Evolutionary conservation across 176 grass and related monocot genomes (phyloP), one percentile per base, ranked within the genome.

Genomic region (Triticum dicoccoides): DNA sequence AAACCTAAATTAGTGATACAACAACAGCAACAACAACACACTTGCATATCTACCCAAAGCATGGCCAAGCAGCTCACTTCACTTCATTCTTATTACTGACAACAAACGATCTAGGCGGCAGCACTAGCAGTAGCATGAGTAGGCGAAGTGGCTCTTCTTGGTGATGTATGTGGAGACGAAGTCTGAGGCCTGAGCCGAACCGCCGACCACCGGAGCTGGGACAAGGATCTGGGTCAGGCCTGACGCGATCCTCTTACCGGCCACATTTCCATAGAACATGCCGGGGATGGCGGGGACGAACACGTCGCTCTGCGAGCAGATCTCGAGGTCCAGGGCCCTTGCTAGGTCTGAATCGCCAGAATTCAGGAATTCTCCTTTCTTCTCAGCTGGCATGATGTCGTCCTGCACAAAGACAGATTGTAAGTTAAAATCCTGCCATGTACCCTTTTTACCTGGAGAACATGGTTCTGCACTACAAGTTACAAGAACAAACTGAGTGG

Each of bases 181-280:
- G 68, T 94, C 84, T 35, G 90, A 86, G 1, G 87, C 64, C 49
- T 24, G 77, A 0, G 62, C 69, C 15, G 91, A 89, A n/a, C 65
- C 11, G 52, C 85, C 66, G 11, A 30, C 61, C 17, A 72, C 80
- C 65, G 71, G 74, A 29, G 80, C 44, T 4, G 93, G 93, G 18
- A 98, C 88, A 34, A 98, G 86, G 73, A 95, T 95, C 38, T 92
- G 82, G 10, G 91, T 98, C 14, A 56, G 77, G 20, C 90, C 96
- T n/a, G 81, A 79, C 1, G 89, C 77, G 10, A 98, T 98, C 85
- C 96, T 95, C 69, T 86, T 91, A 27, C 96, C 96, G 1, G 90
- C 76, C 20, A 95, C 91, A 34, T 98, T 91, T 23, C 96, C 96
- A 0, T 98, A 98, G 90, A 98, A 98, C 14, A 98, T 65, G 7